These are phyloP conservation scores for Taphrina communis DNA, from an alignment of 1,139 yeast species.

Conservation along the genomic window DNA sequence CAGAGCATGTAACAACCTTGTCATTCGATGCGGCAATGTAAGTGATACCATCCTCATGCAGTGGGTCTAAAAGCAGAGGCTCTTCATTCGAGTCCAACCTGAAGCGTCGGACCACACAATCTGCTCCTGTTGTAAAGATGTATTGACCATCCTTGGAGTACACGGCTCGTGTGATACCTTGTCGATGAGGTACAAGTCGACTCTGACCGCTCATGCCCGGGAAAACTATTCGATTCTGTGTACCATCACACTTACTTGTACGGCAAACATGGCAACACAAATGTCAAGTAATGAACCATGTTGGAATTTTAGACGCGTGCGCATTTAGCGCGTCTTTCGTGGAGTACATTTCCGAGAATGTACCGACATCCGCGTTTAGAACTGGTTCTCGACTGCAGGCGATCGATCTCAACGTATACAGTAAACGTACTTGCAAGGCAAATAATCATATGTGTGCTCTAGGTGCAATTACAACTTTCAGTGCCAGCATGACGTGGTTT, in stretches of 20 bases:
- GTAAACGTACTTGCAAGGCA: too few relatives aligned
- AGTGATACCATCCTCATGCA: constrained; percentile 49
- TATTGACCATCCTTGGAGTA: constrained; percentile 52
- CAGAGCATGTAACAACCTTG: constrained; percentile 52
- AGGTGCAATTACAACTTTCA: too few relatives aligned
- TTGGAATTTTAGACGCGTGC: too few relatives aligned
- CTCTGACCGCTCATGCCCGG: constrained; percentile 2
- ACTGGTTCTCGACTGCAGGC: not conserved
- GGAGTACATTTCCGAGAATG: too few relatives aligned
- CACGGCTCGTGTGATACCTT: constrained; percentile 52
- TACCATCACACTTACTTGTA: too few relatives aligned
- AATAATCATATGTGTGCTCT: too few relatives aligned
- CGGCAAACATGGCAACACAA: too few relatives aligned
- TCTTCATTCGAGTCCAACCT: constrained; percentile 50
- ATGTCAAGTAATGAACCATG: too few relatives aligned
- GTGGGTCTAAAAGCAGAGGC: constrained; percentile 50
- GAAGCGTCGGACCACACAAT: constrained; percentile 52
- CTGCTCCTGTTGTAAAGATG: constrained; percentile 53
- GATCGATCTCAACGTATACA: too few relatives aligned
- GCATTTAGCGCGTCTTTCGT: too few relatives aligned
- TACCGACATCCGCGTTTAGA: not conserved
- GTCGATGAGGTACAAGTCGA: constrained; percentile 47
- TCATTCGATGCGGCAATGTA: constrained; percentile 46
- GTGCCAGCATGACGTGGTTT: too few relatives aligned
- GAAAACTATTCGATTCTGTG: too few relatives aligned